Base-by-base conservation (phyloP, 164 flowering plant genomes). In the Cinnamomum micranthum region DNA sequence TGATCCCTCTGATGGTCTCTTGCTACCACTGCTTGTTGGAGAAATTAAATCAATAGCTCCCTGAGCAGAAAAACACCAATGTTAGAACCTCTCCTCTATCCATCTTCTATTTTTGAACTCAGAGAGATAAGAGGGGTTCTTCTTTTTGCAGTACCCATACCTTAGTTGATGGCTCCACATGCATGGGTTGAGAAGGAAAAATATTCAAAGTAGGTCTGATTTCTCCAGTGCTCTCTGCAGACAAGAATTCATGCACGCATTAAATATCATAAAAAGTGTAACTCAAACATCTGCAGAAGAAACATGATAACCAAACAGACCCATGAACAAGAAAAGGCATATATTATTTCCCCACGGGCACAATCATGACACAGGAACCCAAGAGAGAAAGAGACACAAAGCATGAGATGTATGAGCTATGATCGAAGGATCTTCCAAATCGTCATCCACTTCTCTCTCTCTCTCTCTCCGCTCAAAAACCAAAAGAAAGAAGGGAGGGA, bases 181-280 rank as follows among this genome's bases (percentile, higher is more conserved):
- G 98, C 99, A 96, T 94, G 65, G 99, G 99, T 78, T 91, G 94
- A 74, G 99, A 94, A 25, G 99, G 99, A 87, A 96, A 96, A 77
- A 96, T 96, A 86, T 94, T 96, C 76, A 96, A 73, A 74, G 98
- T 96, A 28, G 69, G 98, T 77, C 94, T 88, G 88, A 94, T 55
- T 55, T 15, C 87, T 55, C 88, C 92, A 19, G 88, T 77, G 80
- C 69, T 83, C 71, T 89, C 97, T 91, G 92, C 82, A 78, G 10
- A 71, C 81, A 80, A 59, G 24, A 80, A 72, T 35, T 50, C 51
- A 27, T 33, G 63, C 67, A 74, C 62, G n/a, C 69, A 70, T 69
- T 70, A 80, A 73, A 65, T 65, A n/a, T 25, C 63, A 63, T 20
- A 51, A 62, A 62, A 28, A 15, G 55, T 55, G 71, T 33, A 65